A percentile compares a stretch with the other conserved stretches of the same genome.
Evolutionary conservation across 1,139 yeast species (phyloP).

Genomic region (Saccharomyces hybrid): DNA sequence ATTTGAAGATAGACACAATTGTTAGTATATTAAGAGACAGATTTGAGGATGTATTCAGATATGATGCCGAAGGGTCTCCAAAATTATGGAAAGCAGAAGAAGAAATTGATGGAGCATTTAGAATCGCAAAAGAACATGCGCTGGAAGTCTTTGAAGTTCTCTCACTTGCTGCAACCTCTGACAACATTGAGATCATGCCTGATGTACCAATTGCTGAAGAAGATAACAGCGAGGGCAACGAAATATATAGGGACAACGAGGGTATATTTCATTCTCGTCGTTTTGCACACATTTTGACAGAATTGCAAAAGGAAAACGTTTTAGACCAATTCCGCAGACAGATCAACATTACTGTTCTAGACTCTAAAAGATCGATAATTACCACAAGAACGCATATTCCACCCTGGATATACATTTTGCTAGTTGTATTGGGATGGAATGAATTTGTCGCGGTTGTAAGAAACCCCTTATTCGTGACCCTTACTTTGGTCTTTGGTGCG

Average conservation of each 20-base stretch:
- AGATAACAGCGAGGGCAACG: constrained; percentile 37
- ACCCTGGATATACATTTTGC: constrained; percentile 63
- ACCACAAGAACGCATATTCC: constrained; percentile 75
- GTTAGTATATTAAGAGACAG: constrained; percentile 53
- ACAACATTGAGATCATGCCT: constrained; percentile 50
- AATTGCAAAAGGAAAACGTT: constrained; percentile 51
- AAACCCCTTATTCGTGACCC: constrained; percentile 69
- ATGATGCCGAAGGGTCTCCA: constrained; percentile 78
- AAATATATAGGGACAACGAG: constrained; percentile 36
- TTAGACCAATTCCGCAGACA: constrained; percentile 61
- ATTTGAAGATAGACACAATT: constrained; percentile 51
- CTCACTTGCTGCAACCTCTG: constrained; percentile 47
- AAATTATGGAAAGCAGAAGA: constrained; percentile 66
- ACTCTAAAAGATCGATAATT: constrained; percentile 71
- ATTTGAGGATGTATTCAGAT: constrained; percentile 78
- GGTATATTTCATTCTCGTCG: constrained; percentile 28
- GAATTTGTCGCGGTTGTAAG: constrained; percentile 84
- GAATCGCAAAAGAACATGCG: constrained; percentile 51
- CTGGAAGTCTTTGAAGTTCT: constrained; percentile 52
- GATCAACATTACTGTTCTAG: constrained; percentile 74
- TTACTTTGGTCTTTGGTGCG: constrained; percentile 48
- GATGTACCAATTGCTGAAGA: constrained; percentile 37
- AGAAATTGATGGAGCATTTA: constrained; percentile 64
- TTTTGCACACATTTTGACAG: constrained; percentile 54
- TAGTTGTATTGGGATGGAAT: constrained; percentile 86